phyloP scores from a whole-genome alignment of 441 rosid species.

The Gossypium trilobum region DNA sequence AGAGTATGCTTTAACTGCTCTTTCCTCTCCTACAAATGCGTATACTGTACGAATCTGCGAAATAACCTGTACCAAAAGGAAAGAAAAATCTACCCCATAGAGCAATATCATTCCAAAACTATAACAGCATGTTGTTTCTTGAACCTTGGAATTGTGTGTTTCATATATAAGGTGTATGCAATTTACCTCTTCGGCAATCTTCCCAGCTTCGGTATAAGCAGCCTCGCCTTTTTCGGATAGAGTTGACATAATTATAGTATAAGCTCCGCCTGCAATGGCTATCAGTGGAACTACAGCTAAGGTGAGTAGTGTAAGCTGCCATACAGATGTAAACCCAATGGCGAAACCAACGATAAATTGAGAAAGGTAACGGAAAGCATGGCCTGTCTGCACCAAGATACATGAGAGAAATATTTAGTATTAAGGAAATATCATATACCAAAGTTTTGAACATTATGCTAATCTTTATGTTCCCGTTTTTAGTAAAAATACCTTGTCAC shows the following conservation, averaged over 20 bases:
- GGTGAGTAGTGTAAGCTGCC: slow-evolving; percentile 78
- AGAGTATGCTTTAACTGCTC: slow-evolving; percentile 51
- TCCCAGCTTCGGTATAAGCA: slow-evolving; percentile 77
- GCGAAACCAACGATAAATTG: slow-evolving; percentile 67
- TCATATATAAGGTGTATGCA: neutral
- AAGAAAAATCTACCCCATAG: neutral
- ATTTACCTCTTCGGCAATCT: slow-evolving; percentile 70
- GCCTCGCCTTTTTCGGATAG: slow-evolving; percentile 68
- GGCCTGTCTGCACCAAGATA: slow-evolving; percentile 56
- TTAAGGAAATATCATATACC: neutral
- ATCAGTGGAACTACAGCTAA: slow-evolving; percentile 81
- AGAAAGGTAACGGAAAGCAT: slow-evolving; percentile 58
- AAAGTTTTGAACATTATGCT: neutral
- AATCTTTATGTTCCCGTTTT: neutral
- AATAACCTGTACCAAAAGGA: slow-evolving; percentile 34
- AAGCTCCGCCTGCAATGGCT: slow-evolving; percentile 69
- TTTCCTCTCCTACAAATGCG: slow-evolving; percentile 68
- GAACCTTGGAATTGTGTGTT: neutral
- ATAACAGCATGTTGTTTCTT: neutral
- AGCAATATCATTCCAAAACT: neutral
- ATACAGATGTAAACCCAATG: slow-evolving; percentile 55
- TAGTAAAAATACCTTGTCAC: slow-evolving; percentile 51
- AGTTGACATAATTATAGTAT: slow-evolving; percentile 62
- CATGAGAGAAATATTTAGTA: neutral
- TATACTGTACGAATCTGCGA: slow-evolving; percentile 69